A percentile compares a stretch with the other conserved stretches of the same genome.
phyloP scores from a whole-genome alignment of 2,329 filamentous ascomycete genomes.

The Daldinia sp. region DNA sequence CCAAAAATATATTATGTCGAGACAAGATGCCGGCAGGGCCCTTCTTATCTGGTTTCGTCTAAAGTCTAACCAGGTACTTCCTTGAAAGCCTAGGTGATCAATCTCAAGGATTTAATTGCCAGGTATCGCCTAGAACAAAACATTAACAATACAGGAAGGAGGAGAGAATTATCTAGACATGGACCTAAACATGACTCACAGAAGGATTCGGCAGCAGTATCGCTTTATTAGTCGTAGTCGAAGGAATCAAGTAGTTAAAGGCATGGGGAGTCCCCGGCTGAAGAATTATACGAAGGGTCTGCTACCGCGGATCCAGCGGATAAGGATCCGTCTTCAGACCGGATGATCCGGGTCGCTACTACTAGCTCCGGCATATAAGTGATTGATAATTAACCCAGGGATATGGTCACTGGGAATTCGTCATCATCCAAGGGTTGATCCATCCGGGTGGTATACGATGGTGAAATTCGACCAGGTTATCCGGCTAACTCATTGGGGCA shows the following conservation, averaged over 20 bases:
- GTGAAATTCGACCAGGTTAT: not conserved
- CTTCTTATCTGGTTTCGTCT: not conserved
- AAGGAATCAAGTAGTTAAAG: not conserved
- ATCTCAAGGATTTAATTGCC: not conserved
- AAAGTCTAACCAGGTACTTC: not conserved
- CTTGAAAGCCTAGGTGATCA: not conserved
- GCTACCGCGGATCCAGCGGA: constrained; percentile 18
- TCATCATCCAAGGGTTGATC: not conserved
- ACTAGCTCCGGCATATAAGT: not conserved
- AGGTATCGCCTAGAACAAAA: not conserved
- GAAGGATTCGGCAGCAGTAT: not conserved
- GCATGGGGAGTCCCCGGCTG: not conserved
- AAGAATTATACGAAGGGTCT: not conserved
- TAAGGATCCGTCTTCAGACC: constrained; percentile 23
- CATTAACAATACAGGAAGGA: not conserved
- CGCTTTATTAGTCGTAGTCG: not conserved
- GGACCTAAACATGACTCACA: not conserved
- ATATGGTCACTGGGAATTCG: not conserved
- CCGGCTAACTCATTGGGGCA: constrained; percentile 48
- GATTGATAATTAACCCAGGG: not conserved
- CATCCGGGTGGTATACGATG: constrained; percentile 38
- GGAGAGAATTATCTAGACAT: not conserved
- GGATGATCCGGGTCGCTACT: constrained; percentile 37
- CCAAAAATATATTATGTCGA: too few species aligned
- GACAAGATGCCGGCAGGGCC: too few species aligned